phyloP scores from a whole-genome alignment of 2,329 filamentous ascomycete genomes.

The Clonostachys solani region DNA sequence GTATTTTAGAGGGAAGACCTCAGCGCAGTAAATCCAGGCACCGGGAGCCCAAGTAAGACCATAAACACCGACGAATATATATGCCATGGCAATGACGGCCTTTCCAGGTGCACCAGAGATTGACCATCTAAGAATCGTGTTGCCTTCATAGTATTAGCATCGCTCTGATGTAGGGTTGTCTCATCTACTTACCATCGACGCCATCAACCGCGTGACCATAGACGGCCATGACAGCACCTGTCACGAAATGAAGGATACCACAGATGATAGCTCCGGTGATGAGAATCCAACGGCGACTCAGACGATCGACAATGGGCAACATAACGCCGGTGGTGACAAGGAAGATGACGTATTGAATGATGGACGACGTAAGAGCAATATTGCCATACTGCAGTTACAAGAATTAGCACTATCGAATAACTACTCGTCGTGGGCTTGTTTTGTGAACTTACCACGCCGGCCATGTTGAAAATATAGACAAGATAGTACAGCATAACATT shows the following conservation, averaged over 20 bases:
- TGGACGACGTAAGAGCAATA: constrained; percentile 40
- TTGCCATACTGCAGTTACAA: constrained; percentile 13
- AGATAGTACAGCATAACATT: constrained; percentile 58
- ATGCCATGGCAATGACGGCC: constrained; percentile 44
- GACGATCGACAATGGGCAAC: constrained; percentile 42
- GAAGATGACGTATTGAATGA: constrained; percentile 53
- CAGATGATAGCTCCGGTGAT: constrained; percentile 38
- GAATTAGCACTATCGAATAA: too few relatives aligned
- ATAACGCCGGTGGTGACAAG: constrained; percentile 45
- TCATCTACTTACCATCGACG: constrained; percentile 22
- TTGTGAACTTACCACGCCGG: constrained; percentile 31
- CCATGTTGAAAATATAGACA: constrained; percentile 60
- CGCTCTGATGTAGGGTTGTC: neutral
- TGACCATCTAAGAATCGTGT: constrained; percentile 38
- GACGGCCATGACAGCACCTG: constrained; percentile 43
- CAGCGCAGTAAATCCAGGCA: constrained; percentile 11
- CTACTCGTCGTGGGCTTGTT: too few relatives aligned
- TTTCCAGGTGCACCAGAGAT: constrained; percentile 39
- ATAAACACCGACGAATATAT: constrained; percentile 35
- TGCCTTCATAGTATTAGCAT: constrained; percentile 18
- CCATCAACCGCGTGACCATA: constrained; percentile 36
- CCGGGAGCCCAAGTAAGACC: constrained; percentile 23
- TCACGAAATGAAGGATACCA: constrained; percentile 40
- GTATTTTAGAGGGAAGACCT: constrained; percentile 37
- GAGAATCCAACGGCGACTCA: constrained; percentile 42